Evolutionary conservation across 371 early-diverging fungal species (phyloP).

Genomic region (Gilbertella persicaria): DNA sequence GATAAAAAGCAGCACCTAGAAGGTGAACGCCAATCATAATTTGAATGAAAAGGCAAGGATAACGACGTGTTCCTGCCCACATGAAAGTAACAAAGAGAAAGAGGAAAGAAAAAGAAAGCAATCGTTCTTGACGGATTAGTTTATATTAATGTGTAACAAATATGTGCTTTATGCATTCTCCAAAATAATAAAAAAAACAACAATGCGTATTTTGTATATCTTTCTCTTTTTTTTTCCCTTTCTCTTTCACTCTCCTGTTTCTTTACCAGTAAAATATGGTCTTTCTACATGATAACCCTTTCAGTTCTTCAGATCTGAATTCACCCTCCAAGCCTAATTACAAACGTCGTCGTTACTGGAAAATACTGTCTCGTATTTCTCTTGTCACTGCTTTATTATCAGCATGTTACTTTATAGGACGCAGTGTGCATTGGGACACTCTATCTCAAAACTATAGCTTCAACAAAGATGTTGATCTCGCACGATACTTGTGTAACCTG

Average conservation of each 20-base stretch:
- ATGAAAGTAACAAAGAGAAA: constrained; percentile 3
- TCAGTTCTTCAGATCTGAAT: neutral
- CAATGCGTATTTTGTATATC: too few species aligned
- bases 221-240: constrained; percentile 1
- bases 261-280: constrained; percentile 5
- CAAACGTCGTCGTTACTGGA: constrained; percentile 8
- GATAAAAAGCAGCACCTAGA: constrained; percentile 19
- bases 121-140: neutral
- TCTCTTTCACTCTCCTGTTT: neutral
- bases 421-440: constrained; percentile 11
- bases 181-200: too few species aligned
- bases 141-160: constrained; percentile 4
- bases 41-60: constrained; percentile 26
- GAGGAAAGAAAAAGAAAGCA: constrained; percentile 8
- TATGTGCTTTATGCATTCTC: neutral
- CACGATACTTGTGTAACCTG: constrained; percentile 17
- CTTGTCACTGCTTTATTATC: constrained; percentile 1
- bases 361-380: neutral
- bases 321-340: constrained; percentile 1
- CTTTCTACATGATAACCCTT: constrained; percentile 10
- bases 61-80: constrained; percentile 20
- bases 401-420: constrained; percentile 12
- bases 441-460: constrained; percentile 6
- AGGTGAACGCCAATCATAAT: constrained; percentile 14
- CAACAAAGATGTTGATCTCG: constrained; percentile 17